phyloP scores from a whole-genome alignment of 441 rosid genomes.

The Aleurites moluccanus region DNA sequence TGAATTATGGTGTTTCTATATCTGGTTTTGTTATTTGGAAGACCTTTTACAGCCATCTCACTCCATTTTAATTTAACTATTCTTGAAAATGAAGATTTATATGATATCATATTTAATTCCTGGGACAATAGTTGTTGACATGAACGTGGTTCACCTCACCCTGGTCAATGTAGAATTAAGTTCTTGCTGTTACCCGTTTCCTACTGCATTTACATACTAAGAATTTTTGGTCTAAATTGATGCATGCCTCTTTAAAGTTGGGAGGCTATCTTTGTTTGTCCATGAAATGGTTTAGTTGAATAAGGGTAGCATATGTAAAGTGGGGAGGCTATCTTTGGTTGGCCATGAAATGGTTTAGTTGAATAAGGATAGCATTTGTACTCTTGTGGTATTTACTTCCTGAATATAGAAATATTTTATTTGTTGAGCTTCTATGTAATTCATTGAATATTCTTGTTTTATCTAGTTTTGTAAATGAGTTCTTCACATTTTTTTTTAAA shows the following conservation, averaged over 20 bases:
- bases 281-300: not conserved
- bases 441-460: not conserved
- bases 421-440: not conserved
- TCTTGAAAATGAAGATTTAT: not conserved
- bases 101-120: not conserved
- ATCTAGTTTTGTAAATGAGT: not conserved
- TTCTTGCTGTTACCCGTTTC: not conserved
- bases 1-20: not conserved
- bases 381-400: not conserved
- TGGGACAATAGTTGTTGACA: not conserved
- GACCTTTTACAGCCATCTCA: not conserved
- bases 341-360: no score
- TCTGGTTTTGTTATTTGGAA: conserved; percentile 6
- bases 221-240: not conserved
- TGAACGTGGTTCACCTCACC: not conserved
- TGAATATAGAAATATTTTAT: not conserved
- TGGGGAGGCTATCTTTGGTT: no score
- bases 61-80: conserved; percentile 1
- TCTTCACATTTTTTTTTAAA: not conserved
- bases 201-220: not conserved
- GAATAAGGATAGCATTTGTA: no score
- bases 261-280: not conserved
- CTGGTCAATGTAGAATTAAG: not conserved
- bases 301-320: not conserved
- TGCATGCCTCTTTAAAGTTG: conserved; percentile 13